Conservation (phyloP, 176 grass and related monocot genomes). For the Raddia distichophylla region DNA sequence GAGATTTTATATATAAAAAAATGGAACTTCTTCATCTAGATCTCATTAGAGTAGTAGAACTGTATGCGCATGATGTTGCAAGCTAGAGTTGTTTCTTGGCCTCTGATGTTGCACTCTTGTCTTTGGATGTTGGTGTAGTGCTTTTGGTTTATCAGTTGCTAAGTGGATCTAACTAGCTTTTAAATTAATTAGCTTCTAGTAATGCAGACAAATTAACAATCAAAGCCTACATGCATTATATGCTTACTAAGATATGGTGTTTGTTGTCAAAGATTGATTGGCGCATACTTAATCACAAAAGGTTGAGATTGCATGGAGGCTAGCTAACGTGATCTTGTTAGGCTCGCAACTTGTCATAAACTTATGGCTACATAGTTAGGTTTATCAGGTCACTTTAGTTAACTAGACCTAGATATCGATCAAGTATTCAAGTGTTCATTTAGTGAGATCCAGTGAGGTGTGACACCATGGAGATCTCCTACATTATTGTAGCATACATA, state of each 20-base stretch:
- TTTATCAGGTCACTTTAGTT: constrained; percentile 28
- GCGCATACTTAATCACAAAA: constrained; percentile 44
- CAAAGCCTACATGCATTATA: constrained; percentile 31
- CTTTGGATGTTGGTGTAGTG: constrained; percentile 16
- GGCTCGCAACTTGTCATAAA: constrained; percentile 34
- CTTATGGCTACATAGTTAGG: constrained; percentile 39
- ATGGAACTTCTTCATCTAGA: constrained; percentile 28
- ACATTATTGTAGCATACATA: constrained; percentile 13
- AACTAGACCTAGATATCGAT: constrained; percentile 19
- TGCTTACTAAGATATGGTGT: constrained; percentile 42
- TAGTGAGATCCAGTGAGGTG: constrained; percentile 46
- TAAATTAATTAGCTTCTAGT: constrained; percentile 22
- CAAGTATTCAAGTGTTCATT: constrained; percentile 40
- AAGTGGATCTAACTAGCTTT: constrained; percentile 22
- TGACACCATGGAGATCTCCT: constrained; percentile 27
- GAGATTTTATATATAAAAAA: background rate
- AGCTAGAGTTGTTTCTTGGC: constrained; percentile 6
- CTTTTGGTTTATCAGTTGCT: constrained; percentile 47
- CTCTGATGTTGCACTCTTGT: constrained; percentile 23
- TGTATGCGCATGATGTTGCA: constrained; percentile 35
- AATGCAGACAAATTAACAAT: background rate
- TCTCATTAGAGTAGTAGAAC: constrained; percentile 12
- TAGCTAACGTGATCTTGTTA: constrained; percentile 22
- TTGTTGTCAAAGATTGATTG: constrained; percentile 48
- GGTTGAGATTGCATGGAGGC: constrained; percentile 15